phyloP scores from a whole-genome alignment of 75 land plant genomes.

The Picea sitchensis region DNA sequence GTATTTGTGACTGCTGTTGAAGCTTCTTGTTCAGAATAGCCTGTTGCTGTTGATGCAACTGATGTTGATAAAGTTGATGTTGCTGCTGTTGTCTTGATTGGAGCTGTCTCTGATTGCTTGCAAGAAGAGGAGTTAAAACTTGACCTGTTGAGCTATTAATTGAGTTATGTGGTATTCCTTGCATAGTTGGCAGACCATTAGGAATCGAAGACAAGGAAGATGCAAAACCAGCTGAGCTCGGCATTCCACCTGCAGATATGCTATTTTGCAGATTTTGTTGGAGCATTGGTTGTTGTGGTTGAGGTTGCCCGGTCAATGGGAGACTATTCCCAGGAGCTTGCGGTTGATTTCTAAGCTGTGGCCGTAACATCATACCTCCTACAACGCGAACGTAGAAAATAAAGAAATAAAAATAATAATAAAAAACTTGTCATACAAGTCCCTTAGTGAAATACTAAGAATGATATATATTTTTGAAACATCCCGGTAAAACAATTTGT shows the following conservation, averaged over 20 bases:
- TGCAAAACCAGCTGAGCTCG: neutral
- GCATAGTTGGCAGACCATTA: neutral
- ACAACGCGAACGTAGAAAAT: neutral
- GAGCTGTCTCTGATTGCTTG: too few species aligned
- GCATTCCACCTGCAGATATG: neutral
- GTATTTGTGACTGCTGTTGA: too few species aligned
- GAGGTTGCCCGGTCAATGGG: neutral
- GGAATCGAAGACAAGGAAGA: neutral
- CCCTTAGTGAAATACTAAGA: too few species aligned
- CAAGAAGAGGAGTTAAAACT: too few species aligned
- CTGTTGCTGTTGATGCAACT: too few species aligned
- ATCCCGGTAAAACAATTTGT: neutral
- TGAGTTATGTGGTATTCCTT: neutral
- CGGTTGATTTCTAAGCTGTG: neutral
- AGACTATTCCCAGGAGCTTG: neutral
- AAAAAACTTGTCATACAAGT: neutral
- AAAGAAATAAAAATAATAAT: neutral
- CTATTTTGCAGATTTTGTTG: neutral
- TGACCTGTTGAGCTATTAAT: too few species aligned
- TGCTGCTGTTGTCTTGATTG: too few species aligned
- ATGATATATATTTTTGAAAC: neutral
- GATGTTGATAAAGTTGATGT: too few species aligned
- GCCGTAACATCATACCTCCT: neutral
- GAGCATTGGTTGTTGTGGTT: neutral
- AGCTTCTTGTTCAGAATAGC: too few species aligned